Percentiles rank a stretch among this genome's conserved stretches.
These are phyloP conservation scores for Ophioceras dolichostomum DNA, from an alignment of 2,329 filamentous ascomycete genomes.

Conservation along the genomic window DNA sequence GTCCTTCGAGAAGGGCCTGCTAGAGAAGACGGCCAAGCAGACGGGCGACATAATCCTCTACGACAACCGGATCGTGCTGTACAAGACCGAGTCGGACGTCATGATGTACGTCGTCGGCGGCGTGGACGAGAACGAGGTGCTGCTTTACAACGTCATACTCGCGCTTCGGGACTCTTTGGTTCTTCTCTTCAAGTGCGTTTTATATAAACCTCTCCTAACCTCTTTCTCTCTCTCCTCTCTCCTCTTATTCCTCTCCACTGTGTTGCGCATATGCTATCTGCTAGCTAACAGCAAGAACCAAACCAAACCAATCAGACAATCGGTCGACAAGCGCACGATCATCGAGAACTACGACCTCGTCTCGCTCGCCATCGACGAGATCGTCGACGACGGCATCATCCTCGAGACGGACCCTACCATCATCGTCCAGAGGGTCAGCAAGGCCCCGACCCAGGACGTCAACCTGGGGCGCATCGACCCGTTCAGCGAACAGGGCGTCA, in stretches of 20 bases:
- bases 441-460: constrained; percentile 81
- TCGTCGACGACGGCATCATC: constrained; percentile 90
- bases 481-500: constrained; percentile 83
- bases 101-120: constrained; percentile 88
- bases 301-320: constrained; percentile 53
- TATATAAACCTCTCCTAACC: no score
- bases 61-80: constrained; percentile 90
- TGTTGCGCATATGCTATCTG: no score
- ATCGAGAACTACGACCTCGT: constrained; percentile 98
- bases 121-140: constrained; percentile 89
- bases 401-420: constrained; percentile 95
- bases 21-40: constrained; percentile 93
- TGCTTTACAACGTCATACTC: constrained; percentile 88
- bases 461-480: constrained; percentile 85
- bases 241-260: no score
- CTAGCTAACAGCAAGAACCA: background rate
- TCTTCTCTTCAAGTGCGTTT: constrained; percentile 74
- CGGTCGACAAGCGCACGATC: constrained; percentile 93
- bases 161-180: constrained; percentile 84
- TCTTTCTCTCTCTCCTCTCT: no score
- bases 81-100: constrained; percentile 95
- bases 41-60: constrained; percentile 94
- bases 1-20: constrained; percentile 87
- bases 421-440: constrained; percentile 83
- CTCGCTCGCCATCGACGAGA: constrained; percentile 87